phyloP scores from a whole-genome alignment of 768 basidiomycete species.

The Suillus weaverae region DNA sequence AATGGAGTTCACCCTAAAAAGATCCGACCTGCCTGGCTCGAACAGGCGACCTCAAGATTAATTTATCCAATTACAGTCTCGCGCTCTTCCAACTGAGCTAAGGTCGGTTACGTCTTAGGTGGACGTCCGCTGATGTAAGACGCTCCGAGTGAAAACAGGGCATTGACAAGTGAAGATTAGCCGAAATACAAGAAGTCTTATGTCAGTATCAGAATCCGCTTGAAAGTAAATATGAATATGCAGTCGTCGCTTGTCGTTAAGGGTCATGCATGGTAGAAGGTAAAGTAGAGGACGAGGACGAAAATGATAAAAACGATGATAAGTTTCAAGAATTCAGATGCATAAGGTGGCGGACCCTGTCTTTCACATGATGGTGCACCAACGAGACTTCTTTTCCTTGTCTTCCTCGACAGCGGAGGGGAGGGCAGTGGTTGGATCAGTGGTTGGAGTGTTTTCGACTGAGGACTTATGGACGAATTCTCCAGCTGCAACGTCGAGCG shows the following conservation, averaged over 20 bases:
- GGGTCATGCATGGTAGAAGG: not conserved
- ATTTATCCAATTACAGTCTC: conserved; percentile 41
- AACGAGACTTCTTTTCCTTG: conserved; percentile 15
- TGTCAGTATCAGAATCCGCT: conserved; percentile 2
- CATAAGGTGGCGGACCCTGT: conserved; percentile 14
- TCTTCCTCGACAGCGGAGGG: conserved; percentile 16
- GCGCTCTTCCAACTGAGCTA: conserved; percentile 54
- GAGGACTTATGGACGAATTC: conserved; percentile 36
- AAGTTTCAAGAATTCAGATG: conserved; percentile 6
- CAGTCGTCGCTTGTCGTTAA: conserved; percentile 5
- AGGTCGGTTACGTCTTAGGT: conserved; percentile 12
- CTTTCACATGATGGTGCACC: conserved; percentile 20
- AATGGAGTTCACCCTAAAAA: not conserved
- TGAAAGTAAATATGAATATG: conserved; percentile 11
- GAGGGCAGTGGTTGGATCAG: conserved; percentile 6
- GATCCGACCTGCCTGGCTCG: conserved; percentile 42
- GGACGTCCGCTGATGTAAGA: not conserved
- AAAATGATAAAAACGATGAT: conserved; percentile 5
- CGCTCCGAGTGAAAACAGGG: not conserved
- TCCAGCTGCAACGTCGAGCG: conserved; percentile 50
- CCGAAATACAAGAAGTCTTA: conserved; percentile 1
- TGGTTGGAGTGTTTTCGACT: conserved; percentile 8
- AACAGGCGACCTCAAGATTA: conserved; percentile 48
- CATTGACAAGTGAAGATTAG: conserved; percentile 1
- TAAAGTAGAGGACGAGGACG: not conserved